Conservation (phyloP, 805 yeast genomes). For the Metschnikowia hibisci region DNA sequence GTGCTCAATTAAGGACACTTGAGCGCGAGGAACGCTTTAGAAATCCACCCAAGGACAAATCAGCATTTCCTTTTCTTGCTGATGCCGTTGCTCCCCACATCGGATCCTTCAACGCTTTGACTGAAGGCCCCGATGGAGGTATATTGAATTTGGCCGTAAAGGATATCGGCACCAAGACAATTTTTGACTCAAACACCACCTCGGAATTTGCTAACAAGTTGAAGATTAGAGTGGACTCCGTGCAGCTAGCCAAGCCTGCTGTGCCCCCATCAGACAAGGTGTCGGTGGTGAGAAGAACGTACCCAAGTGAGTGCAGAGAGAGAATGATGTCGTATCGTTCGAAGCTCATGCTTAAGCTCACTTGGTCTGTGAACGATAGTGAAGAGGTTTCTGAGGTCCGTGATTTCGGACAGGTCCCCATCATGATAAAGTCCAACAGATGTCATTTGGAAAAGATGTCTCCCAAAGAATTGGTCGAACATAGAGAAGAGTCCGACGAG, state of each 20-base stretch:
- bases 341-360: slow-evolving; percentile 68
- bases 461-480: slow-evolving; percentile 73
- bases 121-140: slow-evolving; percentile 86
- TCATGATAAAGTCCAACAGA: slow-evolving; percentile 87
- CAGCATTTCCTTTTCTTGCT: slow-evolving; percentile 73
- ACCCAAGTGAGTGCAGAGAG: slow-evolving; percentile 83
- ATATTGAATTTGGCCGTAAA: slow-evolving; percentile 77
- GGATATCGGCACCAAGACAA: slow-evolving; percentile 83
- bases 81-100: slow-evolving; percentile 95
- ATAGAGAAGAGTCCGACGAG: slow-evolving; percentile 90
- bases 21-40: slow-evolving; percentile 83
- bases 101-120: slow-evolving; percentile 92
- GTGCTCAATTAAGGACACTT: slow-evolving; percentile 71
- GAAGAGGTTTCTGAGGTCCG: slow-evolving; percentile 76
- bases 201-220: slow-evolving; percentile 81
- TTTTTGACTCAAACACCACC: slow-evolving; percentile 74
- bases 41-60: slow-evolving; percentile 84
- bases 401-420: slow-evolving; percentile 87
- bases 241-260: slow-evolving; percentile 79
- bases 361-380: slow-evolving; percentile 86
- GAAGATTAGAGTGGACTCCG: slow-evolving; percentile 79
- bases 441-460: slow-evolving; percentile 85
- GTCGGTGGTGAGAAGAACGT: slow-evolving; percentile 71
- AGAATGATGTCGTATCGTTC: slow-evolving; percentile 81
- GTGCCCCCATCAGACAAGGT: slow-evolving; percentile 68